A percentile compares a stretch with the other conserved stretches of the same genome.
Conservation (phyloP, 78 protist species). For the Anaeramoeba flamelloides region DNA sequence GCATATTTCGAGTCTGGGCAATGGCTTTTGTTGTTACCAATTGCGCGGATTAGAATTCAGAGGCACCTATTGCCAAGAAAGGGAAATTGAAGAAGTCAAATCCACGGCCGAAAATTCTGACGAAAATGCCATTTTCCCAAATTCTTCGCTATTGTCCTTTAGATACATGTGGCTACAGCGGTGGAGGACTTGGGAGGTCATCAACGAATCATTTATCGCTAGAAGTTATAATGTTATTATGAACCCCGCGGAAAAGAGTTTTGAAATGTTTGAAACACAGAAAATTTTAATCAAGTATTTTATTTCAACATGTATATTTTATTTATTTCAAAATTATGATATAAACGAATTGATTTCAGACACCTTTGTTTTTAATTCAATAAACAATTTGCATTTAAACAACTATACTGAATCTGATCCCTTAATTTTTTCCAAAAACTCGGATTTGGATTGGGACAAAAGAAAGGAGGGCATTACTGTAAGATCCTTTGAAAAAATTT, state of each 20-base stretch:
- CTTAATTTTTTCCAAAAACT: neutral
- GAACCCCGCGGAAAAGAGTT: neutral
- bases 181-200: neutral
- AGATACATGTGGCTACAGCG: neutral
- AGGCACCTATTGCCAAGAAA: neutral
- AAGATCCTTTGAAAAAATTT: neutral
- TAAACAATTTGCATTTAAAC: neutral
- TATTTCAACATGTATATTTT: neutral
- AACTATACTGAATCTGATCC: neutral
- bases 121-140: neutral
- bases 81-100: neutral
- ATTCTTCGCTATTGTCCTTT: neutral
- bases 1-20: neutral
- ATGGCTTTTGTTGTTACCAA: neutral
- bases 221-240: neutral
- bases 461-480: neutral
- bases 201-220: neutral
- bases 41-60: neutral
- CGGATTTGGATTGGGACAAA: neutral
- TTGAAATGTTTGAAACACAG: neutral
- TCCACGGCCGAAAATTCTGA: neutral
- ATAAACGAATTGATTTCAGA: neutral
- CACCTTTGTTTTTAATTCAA: neutral
- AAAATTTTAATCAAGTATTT: neutral
- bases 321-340: neutral